Base-by-base conservation (phyloP, 106 monocot genomes). In the Apostasia shenzhenica region DNA sequence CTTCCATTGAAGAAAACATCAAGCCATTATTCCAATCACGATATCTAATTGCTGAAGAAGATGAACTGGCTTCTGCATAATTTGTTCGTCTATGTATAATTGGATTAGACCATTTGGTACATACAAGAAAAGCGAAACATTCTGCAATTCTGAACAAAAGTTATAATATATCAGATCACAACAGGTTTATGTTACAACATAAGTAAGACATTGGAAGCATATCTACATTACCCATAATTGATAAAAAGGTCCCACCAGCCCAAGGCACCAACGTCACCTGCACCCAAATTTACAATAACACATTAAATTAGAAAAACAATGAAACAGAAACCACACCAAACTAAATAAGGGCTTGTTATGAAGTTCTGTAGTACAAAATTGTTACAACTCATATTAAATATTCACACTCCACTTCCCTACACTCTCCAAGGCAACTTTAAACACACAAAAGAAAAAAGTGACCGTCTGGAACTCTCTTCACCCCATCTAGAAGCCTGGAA, bases 211-310 rank as follows among this genome's bases (percentile, higher is more conserved):
- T 26, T 26, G 49, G 61, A 39, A 51, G 11, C 14, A 69, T 14
- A 72, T 45, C 42, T 47, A n/a, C 42, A 55, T 45, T 92, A 95
- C 95, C 95, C 91, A 70, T 80, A 95, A 81, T 95, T 95, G 81
- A 95, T 92, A 71, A 95, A 95, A 45, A 95, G 69, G 73, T 95
- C 88, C 95, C 95, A 95, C 95, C 95, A 95, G 63, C 91, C 91
- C 67, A 92, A 73, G 46, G 91, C 91, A 71, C 79, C 89, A 59
- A 95, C 84, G 75, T 95, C 89, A 80, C 91, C 95, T 95, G 80
- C 67, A 82, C 37, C 26, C 26, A 26, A 26, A 26, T 26, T 26
- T 26, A 26, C 26, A 26, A 26, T 26, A 26, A 26, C 26, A 26
- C 14, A 5, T 8, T 7, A 65, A 65, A 12, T 13, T 62, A 41